A percentile compares a stretch with the other conserved stretches of the same genome.
Evolutionary conservation across 1,284 basidiomycete species (phyloP).

Genomic region (Melampsora medusae): DNA sequence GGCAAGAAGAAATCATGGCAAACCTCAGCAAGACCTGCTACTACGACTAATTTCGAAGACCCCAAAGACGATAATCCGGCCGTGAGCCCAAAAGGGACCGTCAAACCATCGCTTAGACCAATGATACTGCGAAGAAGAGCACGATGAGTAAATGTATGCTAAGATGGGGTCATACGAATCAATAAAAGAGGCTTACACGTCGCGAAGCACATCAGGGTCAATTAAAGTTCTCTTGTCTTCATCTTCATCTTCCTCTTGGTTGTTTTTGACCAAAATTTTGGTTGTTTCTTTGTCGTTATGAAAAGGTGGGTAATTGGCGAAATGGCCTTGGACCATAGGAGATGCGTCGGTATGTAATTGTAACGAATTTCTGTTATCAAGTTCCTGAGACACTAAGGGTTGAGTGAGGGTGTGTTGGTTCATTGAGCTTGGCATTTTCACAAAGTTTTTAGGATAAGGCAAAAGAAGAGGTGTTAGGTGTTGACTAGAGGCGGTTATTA

Average conservation of each 20-base stretch:
- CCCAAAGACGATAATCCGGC: slow-evolving; percentile 87
- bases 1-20: slow-evolving; percentile 30
- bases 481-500: too few relatives aligned
- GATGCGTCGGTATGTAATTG: too few relatives aligned
- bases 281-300: too few relatives aligned
- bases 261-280: not conserved
- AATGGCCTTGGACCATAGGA: too few relatives aligned
- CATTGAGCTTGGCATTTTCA: too few relatives aligned
- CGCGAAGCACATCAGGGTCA: slow-evolving; percentile 78
- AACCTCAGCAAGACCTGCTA: slow-evolving; percentile 80
- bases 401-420: too few relatives aligned
- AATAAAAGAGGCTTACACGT: slow-evolving; percentile 63
- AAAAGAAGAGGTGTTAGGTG: too few relatives aligned
- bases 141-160: not conserved
- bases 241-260: slow-evolving; percentile 11
- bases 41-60: slow-evolving; percentile 78
- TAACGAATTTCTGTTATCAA: too few relatives aligned
- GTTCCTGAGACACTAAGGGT: too few relatives aligned
- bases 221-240: slow-evolving; percentile 74
- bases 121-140: slow-evolving; percentile 69
- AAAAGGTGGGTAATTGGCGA: too few relatives aligned
- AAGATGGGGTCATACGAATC: not conserved
- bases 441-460: too few relatives aligned
- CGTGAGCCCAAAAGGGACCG: slow-evolving; percentile 85
- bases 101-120: slow-evolving; percentile 91